These are phyloP conservation scores for Suhomyces terraborum DNA, from an alignment of 1,139 yeast species.

Conservation along the genomic window DNA sequence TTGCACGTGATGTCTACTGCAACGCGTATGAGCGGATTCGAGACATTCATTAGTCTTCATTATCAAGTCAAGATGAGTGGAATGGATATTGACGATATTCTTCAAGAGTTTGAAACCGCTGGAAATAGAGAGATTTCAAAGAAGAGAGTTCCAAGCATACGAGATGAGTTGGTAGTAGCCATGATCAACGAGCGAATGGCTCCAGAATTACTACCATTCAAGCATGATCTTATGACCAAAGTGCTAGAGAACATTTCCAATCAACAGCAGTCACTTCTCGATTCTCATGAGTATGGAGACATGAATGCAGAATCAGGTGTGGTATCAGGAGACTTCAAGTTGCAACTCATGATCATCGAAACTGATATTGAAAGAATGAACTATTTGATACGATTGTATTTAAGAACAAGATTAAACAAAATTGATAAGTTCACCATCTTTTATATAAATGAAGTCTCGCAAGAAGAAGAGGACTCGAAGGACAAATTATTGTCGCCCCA, in stretches of 20 bases:
- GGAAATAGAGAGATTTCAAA: constrained; percentile 16
- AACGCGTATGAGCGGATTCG: too few species aligned
- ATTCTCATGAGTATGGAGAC: constrained; percentile 52
- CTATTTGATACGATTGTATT: constrained; percentile 74
- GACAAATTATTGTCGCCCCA: constrained; percentile 48
- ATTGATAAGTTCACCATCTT: constrained; percentile 68
- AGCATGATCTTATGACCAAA: constrained; percentile 57
- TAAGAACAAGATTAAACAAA: constrained; percentile 73
- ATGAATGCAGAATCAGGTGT: constrained; percentile 42
- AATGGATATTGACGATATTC: constrained; percentile 68
- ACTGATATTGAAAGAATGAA: constrained; percentile 88
- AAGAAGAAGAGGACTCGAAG: constrained; percentile 28
- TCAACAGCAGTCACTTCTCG: constrained; percentile 76
- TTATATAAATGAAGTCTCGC: constrained; percentile 40
- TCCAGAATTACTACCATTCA: constrained; percentile 79
- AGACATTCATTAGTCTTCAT: too few species aligned
- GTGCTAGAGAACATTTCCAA: constrained; percentile 59
- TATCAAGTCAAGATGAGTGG: constrained; percentile 10
- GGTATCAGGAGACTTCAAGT: constrained; percentile 63
- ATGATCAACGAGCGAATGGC: constrained; percentile 87
- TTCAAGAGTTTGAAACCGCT: constrained; percentile 56
- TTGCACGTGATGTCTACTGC: too few species aligned
- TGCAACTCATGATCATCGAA: constrained; percentile 81
- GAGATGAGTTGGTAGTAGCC: constrained; percentile 51
- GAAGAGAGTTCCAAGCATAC: constrained; percentile 18